These are phyloP conservation scores for Voacanga thouarsii DNA, from an alignment of 257 asterid genomes.

Conservation along the genomic window DNA sequence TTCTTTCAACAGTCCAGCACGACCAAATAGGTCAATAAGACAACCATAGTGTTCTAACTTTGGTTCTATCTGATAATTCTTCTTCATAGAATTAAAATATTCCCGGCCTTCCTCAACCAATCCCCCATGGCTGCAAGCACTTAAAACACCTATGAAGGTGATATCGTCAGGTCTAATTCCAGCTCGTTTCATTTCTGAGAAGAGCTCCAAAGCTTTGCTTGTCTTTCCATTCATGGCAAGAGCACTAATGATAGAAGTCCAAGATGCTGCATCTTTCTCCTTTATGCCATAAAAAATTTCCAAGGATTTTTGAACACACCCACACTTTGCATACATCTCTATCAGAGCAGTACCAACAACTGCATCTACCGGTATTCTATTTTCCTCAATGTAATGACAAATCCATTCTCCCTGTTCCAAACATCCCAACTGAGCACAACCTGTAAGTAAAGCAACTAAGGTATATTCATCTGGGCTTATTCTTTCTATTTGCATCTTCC, in stretches of 20 bases:
- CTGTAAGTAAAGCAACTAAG: conserved; percentile 70
- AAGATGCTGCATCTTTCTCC: conserved; percentile 62
- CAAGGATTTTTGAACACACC: conserved; percentile 57
- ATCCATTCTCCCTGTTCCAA: conserved; percentile 80
- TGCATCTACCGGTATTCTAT: conserved; percentile 45
- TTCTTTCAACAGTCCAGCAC: conserved; percentile 76
- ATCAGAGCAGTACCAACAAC: conserved; percentile 81
- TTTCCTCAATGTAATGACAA: conserved; percentile 51
- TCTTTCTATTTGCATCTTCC: conserved; percentile 61
- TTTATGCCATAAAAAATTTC: conserved; percentile 49
- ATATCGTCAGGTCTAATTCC: conserved; percentile 72
- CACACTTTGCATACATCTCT: conserved; percentile 91
- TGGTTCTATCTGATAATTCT: conserved; percentile 52
- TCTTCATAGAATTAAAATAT: conserved; percentile 59
- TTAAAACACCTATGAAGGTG: conserved; percentile 73
- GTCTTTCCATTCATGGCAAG: conserved; percentile 70
- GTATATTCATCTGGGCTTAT: conserved; percentile 80
- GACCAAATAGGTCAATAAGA: conserved; percentile 73
- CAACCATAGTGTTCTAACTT: conserved; percentile 81
- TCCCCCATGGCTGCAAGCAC: conserved; percentile 89
- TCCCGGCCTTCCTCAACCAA: conserved; percentile 73
- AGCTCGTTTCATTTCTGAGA: conserved; percentile 54
- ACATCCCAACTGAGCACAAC: conserved; percentile 83
- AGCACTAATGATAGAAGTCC: conserved; percentile 73
- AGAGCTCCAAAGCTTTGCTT: conserved; percentile 50